A percentile compares a stretch with the other conserved stretches of the same genome.
phyloP scores from a whole-genome alignment of 163 green algal genomes.

The Trebouxia gelatinosa region DNA sequence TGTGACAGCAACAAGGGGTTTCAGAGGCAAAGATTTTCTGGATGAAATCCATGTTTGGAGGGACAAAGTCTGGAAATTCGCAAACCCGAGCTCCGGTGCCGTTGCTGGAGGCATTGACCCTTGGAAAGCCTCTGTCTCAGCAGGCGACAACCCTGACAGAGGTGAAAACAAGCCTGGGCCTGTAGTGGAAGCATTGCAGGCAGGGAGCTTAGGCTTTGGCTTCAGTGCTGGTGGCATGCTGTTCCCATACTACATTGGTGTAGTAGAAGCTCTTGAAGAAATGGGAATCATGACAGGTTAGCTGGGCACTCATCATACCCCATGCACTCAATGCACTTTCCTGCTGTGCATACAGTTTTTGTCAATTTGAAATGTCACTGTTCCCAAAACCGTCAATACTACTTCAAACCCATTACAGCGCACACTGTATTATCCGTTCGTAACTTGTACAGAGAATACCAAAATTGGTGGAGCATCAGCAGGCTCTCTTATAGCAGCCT shows the following conservation, averaged over 20 bases:
- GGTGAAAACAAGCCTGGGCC: constrained; percentile 14
- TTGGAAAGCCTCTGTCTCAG: constrained; percentile 19
- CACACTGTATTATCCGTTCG: too few species aligned
- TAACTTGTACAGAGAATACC: constrained; percentile 41
- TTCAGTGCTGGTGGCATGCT: constrained; percentile 63
- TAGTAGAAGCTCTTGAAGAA: constrained; percentile 16
- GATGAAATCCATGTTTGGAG: constrained; percentile 18
- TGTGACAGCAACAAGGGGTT: too few species aligned
- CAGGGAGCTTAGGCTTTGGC: constrained; percentile 42
- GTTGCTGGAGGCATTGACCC: constrained; percentile 3
- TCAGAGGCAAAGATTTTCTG: constrained; percentile 5
- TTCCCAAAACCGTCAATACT: too few species aligned
- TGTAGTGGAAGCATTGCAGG: constrained; percentile 17
- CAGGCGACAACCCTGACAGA: background rate
- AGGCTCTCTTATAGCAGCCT: constrained; percentile 77
- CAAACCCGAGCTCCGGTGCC: constrained; percentile 3
- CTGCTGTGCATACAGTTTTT: too few species aligned
- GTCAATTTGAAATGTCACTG: too few species aligned
- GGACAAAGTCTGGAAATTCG: constrained; percentile 13
- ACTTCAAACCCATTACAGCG: too few species aligned
- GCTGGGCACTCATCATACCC: background rate
- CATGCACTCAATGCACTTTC: too few species aligned
- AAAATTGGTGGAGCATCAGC: constrained; percentile 77
- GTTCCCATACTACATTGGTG: constrained; percentile 59
- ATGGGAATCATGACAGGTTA: constrained; percentile 20